Percentiles rank a stretch among this genome's conserved stretches.
Conservation (phyloP, 148 eudicot species). For the Chenopodium berlandieri region DNA sequence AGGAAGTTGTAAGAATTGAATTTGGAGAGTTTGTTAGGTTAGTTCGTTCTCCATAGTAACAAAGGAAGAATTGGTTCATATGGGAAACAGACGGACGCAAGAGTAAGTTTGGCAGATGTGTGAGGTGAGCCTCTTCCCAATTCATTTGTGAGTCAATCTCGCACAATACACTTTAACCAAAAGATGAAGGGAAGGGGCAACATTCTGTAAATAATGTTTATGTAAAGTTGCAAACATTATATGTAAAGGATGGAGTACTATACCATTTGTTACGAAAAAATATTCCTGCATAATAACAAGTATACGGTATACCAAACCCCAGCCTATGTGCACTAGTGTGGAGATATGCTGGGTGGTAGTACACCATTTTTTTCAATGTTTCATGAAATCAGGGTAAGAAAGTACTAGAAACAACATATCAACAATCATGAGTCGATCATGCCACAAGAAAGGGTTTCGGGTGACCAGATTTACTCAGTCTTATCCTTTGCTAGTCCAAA, state of each 20-base stretch:
- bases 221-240: not conserved
- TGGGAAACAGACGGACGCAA: no score
- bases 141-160: no score
- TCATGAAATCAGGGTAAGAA: not conserved
- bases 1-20: no score
- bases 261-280: not conserved
- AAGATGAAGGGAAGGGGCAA: no score
- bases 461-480: not conserved
- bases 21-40: no score
- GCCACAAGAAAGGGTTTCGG: not conserved
- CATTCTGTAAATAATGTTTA: not conserved
- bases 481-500: not conserved
- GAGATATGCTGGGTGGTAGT: not conserved
- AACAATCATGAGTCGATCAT: not conserved
- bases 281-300: not conserved
- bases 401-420: not conserved
- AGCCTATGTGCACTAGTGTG: not conserved
- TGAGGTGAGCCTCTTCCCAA: no score
- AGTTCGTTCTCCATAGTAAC: no score
- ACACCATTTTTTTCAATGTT: not conserved
- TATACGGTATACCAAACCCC: not conserved
- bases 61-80: no score
- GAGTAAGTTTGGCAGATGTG: no score
- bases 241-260: not conserved
- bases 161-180: no score